Evolutionary conservation across 495 filamentous ascomycete species (phyloP), one percentile per base, ranked within the genome.

Genomic region (Entonaema liquescens): DNA sequence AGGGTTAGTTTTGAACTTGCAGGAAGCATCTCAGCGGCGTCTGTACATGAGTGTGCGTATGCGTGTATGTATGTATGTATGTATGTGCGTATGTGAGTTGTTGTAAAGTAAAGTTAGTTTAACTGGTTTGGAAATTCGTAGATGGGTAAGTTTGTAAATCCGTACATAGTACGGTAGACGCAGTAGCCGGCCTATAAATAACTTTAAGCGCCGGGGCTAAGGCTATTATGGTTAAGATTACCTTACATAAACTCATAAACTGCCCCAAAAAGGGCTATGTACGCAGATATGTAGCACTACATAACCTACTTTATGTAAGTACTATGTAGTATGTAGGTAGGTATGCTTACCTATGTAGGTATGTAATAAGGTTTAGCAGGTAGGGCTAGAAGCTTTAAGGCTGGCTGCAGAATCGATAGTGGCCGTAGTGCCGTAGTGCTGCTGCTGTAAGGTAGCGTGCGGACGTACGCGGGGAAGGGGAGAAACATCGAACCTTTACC

Each of bases 181-280:
- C 29, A 31, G 53, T 35, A 35, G 29, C 17, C 17, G 26, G 49
- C 7, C 29, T 56, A 56, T 56, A 56, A 56, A 56, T 56, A 56
- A 35, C 29, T 21, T 35, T 56, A 56, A 56, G 53, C 53, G 53
- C 53, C 53, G 53, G 53, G 53, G 8, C 53, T 56, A 56, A 33
- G 53, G 28, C 53, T 56, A 19, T 56, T 35, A 12, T 15, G 29
- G 53, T 29, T 56, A 56, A 56, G 26, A 56, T 56, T 56, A 56
- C 53, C 53, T 56, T 56, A 56, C 53, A 56, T 56, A 56, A 56
- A 56, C 28, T 56, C 53, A 56, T 56, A 56, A 56, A 56, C 28
- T 56, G n/a, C 17, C 17, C 29, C 42, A 23, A 47, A 56, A 35
- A 56, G 53, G 53, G 53, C 53, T 56, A 56, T 56, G 53, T 35